phyloP scores from a whole-genome alignment of 2,329 filamentous ascomycete genomes.

The Aspergillus latus region DNA sequence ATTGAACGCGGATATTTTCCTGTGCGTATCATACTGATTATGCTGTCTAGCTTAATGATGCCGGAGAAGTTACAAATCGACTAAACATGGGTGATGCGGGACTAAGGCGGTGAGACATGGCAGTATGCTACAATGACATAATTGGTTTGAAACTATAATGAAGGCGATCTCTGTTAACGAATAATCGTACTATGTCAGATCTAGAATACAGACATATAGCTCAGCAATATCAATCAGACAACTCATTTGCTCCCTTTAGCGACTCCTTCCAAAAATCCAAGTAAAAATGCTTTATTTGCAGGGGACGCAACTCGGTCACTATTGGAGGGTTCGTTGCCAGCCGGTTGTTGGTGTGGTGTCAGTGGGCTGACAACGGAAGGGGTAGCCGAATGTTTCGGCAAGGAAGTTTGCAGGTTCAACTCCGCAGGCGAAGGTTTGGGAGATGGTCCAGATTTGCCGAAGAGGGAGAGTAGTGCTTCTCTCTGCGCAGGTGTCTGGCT shows the following conservation, averaged over 20 bases:
- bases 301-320: slow-evolving; percentile 55
- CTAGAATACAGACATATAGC: slow-evolving; percentile 4
- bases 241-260: slow-evolving; percentile 43
- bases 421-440: slow-evolving; percentile 23
- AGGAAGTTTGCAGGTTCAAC: slow-evolving; percentile 23
- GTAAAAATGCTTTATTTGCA: slow-evolving; percentile 71
- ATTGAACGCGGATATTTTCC: slow-evolving; percentile 24
- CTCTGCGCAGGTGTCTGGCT: slow-evolving; percentile 48
- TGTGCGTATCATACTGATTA: slow-evolving; percentile 34
- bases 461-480: slow-evolving; percentile 60
- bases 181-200: not conserved
- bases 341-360: slow-evolving; percentile 27
- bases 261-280: slow-evolving; percentile 68
- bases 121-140: slow-evolving; percentile 26
- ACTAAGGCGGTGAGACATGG: slow-evolving; percentile 27
- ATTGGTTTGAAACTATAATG: not conserved
- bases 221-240: not conserved
- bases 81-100: slow-evolving; percentile 6
- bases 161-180: not conserved
- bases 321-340: slow-evolving; percentile 22
- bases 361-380: slow-evolving; percentile 33
- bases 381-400: slow-evolving; percentile 20
- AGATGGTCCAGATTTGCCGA: slow-evolving; percentile 51
- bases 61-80: slow-evolving; percentile 26
- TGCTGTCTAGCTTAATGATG: not conserved